Conservation (phyloP, 139 green algal species). For the Chlorella sp. region DNA sequence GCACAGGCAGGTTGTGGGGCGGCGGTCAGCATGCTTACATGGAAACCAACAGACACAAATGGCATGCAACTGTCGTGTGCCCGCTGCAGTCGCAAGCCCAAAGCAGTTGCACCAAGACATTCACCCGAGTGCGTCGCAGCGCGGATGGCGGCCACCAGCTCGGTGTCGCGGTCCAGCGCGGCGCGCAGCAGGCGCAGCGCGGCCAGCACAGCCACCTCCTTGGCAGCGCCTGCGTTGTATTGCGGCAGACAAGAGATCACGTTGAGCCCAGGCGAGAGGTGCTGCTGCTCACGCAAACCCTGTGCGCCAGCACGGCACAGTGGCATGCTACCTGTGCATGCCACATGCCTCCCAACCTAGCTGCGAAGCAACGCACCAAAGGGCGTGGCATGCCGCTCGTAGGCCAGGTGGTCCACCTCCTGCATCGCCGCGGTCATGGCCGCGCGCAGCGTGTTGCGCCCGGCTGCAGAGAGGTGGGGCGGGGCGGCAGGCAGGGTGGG, state of each 20-base stretch:
- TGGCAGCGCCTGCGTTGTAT: constrained; percentile 42
- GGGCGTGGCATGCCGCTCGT: constrained; percentile 38
- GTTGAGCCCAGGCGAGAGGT: too few species aligned
- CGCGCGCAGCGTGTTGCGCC: constrained; percentile 33
- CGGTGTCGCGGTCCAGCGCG: constrained; percentile 55
- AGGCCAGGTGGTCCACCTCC: constrained; percentile 54
- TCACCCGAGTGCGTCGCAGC: constrained; percentile 7
- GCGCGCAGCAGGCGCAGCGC: constrained; percentile 65
- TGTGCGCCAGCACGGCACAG: too few species aligned
- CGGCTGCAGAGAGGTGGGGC: constrained; percentile 15
- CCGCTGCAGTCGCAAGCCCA: too few species aligned
- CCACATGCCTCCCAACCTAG: too few species aligned
- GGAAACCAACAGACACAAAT: too few species aligned
- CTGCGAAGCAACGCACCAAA: background rate
- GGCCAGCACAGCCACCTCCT: constrained; percentile 59
- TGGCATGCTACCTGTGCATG: too few species aligned
- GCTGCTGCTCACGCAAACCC: too few species aligned
- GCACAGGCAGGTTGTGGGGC: too few species aligned
- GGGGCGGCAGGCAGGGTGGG: background rate
- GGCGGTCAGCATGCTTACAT: too few species aligned
- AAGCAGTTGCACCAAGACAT: background rate
- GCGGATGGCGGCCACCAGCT: constrained; percentile 20
- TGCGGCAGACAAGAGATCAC: too few species aligned
- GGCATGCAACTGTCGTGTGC: too few species aligned
- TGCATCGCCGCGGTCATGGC: constrained; percentile 55